A percentile compares a stretch with the other conserved stretches of the same genome.
Conservation (phyloP, 2,329 filamentous ascomycete species). For the Cordyceps cateniannulata region DNA sequence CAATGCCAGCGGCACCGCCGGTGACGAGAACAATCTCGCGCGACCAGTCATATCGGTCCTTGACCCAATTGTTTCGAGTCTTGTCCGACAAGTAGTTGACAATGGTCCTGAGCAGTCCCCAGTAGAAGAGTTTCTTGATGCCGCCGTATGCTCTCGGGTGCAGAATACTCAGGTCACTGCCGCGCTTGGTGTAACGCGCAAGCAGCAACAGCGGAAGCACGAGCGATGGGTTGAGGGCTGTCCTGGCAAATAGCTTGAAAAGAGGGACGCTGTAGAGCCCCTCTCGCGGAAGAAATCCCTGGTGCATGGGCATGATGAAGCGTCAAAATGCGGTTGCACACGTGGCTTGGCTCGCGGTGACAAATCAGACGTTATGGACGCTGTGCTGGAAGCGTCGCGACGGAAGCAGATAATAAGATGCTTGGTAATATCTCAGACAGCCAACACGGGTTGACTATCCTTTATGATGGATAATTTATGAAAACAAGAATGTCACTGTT, state of each 20-base stretch:
- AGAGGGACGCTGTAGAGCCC: slow-evolving; percentile 57
- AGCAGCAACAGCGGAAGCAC: slow-evolving; percentile 58
- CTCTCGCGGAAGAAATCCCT: slow-evolving; percentile 48
- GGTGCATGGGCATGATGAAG: slow-evolving; percentile 36
- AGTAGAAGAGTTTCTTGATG: slow-evolving; percentile 32
- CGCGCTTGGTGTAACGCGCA: slow-evolving; percentile 56
- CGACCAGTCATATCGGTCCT: slow-evolving; percentile 53
- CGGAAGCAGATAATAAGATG: not conserved
- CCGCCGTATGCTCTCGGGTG: slow-evolving; percentile 45
- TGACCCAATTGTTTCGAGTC: slow-evolving; percentile 29
- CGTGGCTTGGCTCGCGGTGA: not conserved
- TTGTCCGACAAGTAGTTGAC: slow-evolving; percentile 27
- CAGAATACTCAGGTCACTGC: slow-evolving; percentile 46
- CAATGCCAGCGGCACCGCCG: slow-evolving; percentile 69
- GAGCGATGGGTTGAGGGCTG: slow-evolving; percentile 57
- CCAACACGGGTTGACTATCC: not conserved
- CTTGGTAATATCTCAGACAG: not conserved
- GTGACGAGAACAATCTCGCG: slow-evolving; percentile 68
- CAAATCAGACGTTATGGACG: not conserved
- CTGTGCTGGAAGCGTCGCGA: not conserved
- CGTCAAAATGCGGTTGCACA: not conserved
- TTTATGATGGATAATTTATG: not conserved
- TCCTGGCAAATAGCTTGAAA: slow-evolving; percentile 49
- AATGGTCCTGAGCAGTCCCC: slow-evolving; percentile 22
- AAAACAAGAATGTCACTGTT: not conserved